These are phyloP conservation scores for Solanum pimpinellifolium DNA, from an alignment of 257 asterid species.

Conservation along the genomic window DNA sequence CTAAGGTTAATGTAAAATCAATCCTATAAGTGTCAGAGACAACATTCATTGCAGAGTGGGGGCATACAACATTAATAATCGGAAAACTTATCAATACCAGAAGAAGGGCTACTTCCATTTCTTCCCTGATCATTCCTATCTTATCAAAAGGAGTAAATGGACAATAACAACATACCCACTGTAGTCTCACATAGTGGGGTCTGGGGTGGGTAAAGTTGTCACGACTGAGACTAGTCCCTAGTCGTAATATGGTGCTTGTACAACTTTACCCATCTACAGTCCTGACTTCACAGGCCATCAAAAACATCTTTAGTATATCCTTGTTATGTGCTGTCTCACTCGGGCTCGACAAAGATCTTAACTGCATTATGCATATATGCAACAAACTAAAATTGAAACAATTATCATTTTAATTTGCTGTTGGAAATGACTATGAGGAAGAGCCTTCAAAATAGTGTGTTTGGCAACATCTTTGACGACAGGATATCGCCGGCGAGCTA, in stretches of 20 bases:
- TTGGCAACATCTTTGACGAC: constrained; percentile 96
- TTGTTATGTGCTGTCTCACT: constrained; percentile 78
- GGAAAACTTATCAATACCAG: neutral
- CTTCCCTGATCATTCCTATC: neutral
- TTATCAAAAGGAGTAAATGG: neutral
- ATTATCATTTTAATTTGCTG: neutral
- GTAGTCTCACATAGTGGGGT: no score
- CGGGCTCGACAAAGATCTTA: constrained; percentile 73
- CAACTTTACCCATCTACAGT: no score
- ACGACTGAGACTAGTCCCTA: no score
- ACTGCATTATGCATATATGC: constrained; percentile 43
- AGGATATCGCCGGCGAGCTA: constrained; percentile 96
- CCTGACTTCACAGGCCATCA: no score
- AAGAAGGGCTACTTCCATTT: neutral
- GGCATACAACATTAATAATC: neutral
- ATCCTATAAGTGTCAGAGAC: neutral
- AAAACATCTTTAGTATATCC: neutral
- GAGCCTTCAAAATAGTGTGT: constrained; percentile 85
- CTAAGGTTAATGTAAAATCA: neutral
- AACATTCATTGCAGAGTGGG: neutral
- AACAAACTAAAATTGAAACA: neutral
- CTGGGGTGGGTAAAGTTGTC: no score
- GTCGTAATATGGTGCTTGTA: no score
- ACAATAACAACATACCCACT: neutral
- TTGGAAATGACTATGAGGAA: neutral